Base-by-base conservation (phyloP, 495 filamentous ascomycete genomes). In the Cetradonia linearis region DNA sequence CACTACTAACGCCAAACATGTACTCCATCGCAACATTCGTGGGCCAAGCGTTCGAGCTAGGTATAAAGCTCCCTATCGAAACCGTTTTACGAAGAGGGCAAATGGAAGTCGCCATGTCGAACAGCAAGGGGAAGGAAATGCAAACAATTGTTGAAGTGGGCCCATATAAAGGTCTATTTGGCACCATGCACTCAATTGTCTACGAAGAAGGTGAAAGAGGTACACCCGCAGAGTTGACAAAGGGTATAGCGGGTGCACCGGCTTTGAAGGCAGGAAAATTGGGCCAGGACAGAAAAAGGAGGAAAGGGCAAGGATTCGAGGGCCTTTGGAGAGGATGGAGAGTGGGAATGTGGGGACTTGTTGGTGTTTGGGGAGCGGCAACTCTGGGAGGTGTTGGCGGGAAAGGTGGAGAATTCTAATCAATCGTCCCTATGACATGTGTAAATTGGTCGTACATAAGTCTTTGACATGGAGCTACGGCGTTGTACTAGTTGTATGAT, bases 281-380 rank as follows among this genome's bases (percentile, higher is more conserved):
- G 3, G 73, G 67, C 30, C 66, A 68, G 23, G 67, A 69, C 9
- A 71, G 76, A 59, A 74, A 76, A 47, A 77, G 78, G 48, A 74
- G 78, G 30, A 81, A 83, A 61, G 90, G 90, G 16, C 90, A 95
- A 66, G 93, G 93, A 8, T 65, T 89, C 30, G 79, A 86, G 33
- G 93, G 94, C 1, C 75, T 98, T 16, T 95, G 89, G 78, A 79
- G 93, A 50, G 93, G 93, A 16, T 98, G 93, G 93, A 85, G 88
- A 67, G 86, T 96, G 20, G 91, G 91, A 11, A 88, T 94, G 81
- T 97, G 93, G 93, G 92, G 91, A 0, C 74, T 96, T 58, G 85
- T 92, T 18, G 92, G 92, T 23, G 81, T 95, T 27, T 92, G 91
- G 89, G 84, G 86, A 27, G 78, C 85, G 60, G 79, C 74, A 55